phyloP scores from a whole-genome alignment of 768 basidiomycete genomes.

The Phanerochaete sordida region DNA sequence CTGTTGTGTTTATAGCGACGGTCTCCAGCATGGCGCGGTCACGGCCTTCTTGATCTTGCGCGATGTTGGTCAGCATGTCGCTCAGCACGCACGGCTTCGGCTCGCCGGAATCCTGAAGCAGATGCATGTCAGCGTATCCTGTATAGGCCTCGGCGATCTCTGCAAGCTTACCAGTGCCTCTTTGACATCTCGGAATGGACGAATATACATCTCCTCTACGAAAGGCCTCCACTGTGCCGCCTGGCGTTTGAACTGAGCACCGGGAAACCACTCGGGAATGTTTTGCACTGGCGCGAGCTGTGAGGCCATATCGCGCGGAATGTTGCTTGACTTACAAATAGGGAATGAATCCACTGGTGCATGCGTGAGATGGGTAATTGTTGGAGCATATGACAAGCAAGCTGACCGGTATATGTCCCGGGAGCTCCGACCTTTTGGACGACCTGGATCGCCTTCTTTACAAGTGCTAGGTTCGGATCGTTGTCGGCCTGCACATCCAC shows the following conservation, averaged over 20 bases:
- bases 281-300: slow-evolving; percentile 3
- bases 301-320: not conserved
- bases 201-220: slow-evolving; percentile 3
- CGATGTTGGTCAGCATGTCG: not conserved
- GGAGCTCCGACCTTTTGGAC: not conserved
- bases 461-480: not conserved
- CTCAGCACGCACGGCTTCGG: not conserved
- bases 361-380: not conserved
- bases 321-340: not conserved
- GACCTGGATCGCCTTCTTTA: not conserved
- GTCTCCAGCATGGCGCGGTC: not conserved
- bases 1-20: not conserved
- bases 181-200: slow-evolving; percentile 14
- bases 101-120: not conserved
- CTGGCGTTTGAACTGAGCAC: slow-evolving; percentile 13
- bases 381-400: too few species aligned
- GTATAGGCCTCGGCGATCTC: too few species aligned
- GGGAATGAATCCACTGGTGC: slow-evolving; percentile 9
- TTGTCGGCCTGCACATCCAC: not conserved
- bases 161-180: not conserved
- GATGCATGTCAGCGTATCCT: too few species aligned
- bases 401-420: not conserved
- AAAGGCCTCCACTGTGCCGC: slow-evolving; percentile 10
- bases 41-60: not conserved
- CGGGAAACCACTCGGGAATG: slow-evolving; percentile 20